phyloP scores from a whole-genome alignment of 2,329 filamentous ascomycete species.

The Lecanoromycetidae sp. region DNA sequence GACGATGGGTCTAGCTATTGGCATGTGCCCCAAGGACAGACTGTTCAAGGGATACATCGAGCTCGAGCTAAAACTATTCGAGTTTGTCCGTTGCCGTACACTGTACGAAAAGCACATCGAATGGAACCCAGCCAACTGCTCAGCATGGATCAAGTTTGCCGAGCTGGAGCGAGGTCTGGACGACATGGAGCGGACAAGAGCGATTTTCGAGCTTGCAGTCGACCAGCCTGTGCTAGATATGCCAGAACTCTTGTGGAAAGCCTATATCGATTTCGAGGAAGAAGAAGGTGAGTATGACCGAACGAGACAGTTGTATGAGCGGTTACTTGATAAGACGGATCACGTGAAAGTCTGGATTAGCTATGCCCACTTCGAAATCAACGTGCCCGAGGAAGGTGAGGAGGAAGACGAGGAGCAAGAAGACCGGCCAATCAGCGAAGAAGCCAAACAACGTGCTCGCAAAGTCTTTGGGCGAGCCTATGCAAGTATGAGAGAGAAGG shows the following conservation, averaged over 20 bases:
- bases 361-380: conserved; percentile 97
- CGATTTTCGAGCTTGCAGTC: conserved; percentile 85
- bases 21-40: conserved; percentile 92
- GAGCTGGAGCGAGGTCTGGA: conserved; percentile 86
- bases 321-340: conserved; percentile 84
- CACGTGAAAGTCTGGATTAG: conserved; percentile 99
- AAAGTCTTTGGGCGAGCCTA: conserved; percentile 76
- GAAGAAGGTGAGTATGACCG: conserved; percentile 83
- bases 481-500: conserved; percentile 74
- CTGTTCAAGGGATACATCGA: conserved; percentile 90
- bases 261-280: conserved; percentile 97
- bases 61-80: conserved; percentile 83
- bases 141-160: conserved; percentile 94
- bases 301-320: conserved; percentile 73
- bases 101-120: conserved; percentile 90
- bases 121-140: conserved; percentile 79
- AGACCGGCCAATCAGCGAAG: conserved; percentile 56
- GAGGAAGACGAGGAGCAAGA: conserved; percentile 47
- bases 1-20: conserved; percentile 77
- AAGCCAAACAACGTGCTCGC: conserved; percentile 70
- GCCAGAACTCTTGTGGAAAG: conserved; percentile 95
- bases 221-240: conserved; percentile 77
- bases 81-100: conserved; percentile 81
- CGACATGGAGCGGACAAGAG: conserved; percentile 74
- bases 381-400: conserved; percentile 63